Conservation (phyloP, 139 green algal species). For the Chlamydomonas sp. region DNA sequence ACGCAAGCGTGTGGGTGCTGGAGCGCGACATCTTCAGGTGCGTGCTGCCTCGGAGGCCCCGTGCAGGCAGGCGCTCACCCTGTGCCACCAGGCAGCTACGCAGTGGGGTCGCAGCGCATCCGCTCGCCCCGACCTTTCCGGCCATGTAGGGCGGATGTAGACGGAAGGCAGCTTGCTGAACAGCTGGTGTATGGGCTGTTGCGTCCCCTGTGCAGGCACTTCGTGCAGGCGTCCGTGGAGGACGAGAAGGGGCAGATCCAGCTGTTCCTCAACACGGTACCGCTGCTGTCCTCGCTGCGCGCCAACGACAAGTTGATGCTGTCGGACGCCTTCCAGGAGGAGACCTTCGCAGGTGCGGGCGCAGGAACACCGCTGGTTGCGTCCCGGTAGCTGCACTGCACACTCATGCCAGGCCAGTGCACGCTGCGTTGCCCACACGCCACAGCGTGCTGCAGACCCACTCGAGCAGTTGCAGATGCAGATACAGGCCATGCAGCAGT, state of each 20-base stretch:
- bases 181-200: too few relatives aligned
- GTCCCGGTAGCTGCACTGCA: background rate
- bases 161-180: too few relatives aligned
- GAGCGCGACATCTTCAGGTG: conserved; percentile 85
- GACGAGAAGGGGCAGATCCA: conserved; percentile 76
- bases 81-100: background rate
- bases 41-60: background rate
- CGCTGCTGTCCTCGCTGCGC: conserved; percentile 75
- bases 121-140: background rate
- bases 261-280: conserved; percentile 92
- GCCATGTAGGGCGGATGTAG: background rate
- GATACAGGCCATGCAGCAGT: too few relatives aligned
- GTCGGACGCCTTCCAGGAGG: conserved; percentile 79
- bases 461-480: too few relatives aligned
- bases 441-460: too few relatives aligned
- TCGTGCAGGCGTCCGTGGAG: conserved; percentile 75
- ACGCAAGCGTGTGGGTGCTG: conserved; percentile 91
- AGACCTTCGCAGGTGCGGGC: conserved; percentile 49
- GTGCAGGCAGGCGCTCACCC: background rate
- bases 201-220: conserved; percentile 59
- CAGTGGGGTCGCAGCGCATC: too few relatives aligned
- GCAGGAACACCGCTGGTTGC: background rate
- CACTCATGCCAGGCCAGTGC: background rate
- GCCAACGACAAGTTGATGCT: conserved; percentile 79
- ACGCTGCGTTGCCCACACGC: background rate